Evolutionary conservation across 2,329 filamentous ascomycete genomes (phyloP), one percentile per base, ranked within the genome.

Genomic region (Dactylellina parvicollis): DNA sequence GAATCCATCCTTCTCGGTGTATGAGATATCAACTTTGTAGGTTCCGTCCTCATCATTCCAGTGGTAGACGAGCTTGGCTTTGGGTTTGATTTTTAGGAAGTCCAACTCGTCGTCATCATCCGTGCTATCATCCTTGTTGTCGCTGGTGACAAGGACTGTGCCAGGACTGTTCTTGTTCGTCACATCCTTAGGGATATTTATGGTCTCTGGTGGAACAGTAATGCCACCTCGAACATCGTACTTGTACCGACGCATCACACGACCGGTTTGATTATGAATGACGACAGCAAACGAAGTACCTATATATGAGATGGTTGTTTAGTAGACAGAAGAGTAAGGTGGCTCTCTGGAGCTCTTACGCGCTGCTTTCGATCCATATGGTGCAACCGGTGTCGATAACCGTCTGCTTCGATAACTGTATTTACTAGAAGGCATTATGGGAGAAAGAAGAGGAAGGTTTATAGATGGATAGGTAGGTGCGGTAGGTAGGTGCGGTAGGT

Each of bases 41-140:
- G 67, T 72, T 4, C 67, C 67, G 16, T 72, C 67, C 10, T 62
- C 50, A 16, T 65, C 67, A 22, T 72, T 72, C 67, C 67, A 72
- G 30, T 72, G 67, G 12, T 72, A 72, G 1, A 65, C 52, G 3
- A 72, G 16, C 40, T 72, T 72, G 3, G 60, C 56, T n/a, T 72
- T 72, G 2, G 67, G 67, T 3, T 44, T 42, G 9, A 44, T 24
- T 28, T 47, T 67, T 30, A 65, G 55, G 30, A 72, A 72, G 42
- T 65, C 59, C 3, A 65, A 28, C 16, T 72, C 59, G 10, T 72
- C 67, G 24, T 72, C 67, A 1, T 62, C 60, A 30, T 72, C 67
- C 3, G 67, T 64, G 42, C 44, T 54, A 20, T 72, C 67, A 36
- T 72, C 67, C 55, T 72, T 62, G 34, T 65, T 65, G 42, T 72